phyloP scores from a whole-genome alignment of 257 asterid genomes.

The Cruciata laevipes region DNA sequence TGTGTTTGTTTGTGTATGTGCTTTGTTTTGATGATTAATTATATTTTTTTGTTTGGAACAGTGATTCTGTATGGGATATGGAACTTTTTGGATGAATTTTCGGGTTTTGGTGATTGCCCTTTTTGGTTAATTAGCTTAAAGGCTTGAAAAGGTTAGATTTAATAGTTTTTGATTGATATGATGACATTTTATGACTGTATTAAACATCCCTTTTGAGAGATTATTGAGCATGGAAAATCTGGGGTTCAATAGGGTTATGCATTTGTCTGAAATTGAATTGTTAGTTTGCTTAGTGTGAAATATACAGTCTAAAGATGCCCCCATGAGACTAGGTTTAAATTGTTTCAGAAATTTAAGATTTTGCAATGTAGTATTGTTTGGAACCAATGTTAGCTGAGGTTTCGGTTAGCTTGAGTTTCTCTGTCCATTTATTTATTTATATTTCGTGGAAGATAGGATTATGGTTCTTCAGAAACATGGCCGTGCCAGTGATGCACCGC shows the following conservation, averaged over 20 bases:
- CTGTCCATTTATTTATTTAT: neutral
- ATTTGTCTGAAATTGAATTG: neutral
- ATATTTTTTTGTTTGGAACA: slow-evolving; percentile 35
- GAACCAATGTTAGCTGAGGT: neutral
- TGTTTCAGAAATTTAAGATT: neutral
- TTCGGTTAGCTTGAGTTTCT: neutral
- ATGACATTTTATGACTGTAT: neutral
- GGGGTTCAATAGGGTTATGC: neutral
- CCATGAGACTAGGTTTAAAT: no score
- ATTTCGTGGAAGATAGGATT: slow-evolving; percentile 35
- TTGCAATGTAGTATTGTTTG: neutral
- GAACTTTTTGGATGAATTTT: slow-evolving; percentile 10
- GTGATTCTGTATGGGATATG: slow-evolving; percentile 66
- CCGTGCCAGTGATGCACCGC: slow-evolving; percentile 50
- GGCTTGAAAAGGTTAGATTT: slow-evolving; percentile 32
- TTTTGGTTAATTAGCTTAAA: slow-evolving; percentile 23
- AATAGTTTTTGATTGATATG: neutral
- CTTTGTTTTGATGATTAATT: neutral
- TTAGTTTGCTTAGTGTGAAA: neutral
- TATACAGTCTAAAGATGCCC: neutral
- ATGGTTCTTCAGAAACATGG: slow-evolving; percentile 85
- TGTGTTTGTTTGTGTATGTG: slow-evolving; percentile 19
- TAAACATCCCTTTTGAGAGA: neutral
- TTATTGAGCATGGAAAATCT: neutral
- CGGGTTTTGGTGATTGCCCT: slow-evolving; percentile 19